These are phyloP conservation scores for Iris pallida DNA, from an alignment of 116 monocot genomes.

Conservation along the genomic window DNA sequence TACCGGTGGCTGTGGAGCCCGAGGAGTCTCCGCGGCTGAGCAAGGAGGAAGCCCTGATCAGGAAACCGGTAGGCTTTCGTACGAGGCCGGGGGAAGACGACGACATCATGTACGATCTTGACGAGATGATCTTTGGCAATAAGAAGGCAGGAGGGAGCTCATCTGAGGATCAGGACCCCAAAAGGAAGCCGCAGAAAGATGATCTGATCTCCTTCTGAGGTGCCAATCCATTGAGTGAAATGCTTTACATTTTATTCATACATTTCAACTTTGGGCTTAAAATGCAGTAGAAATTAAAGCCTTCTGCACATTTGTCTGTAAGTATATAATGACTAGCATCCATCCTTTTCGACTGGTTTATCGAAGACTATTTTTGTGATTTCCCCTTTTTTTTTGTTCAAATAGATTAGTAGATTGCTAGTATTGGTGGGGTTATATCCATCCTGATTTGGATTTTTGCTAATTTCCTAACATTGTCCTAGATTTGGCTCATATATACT, in stretches of 20 bases:
- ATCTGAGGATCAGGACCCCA: constrained; percentile 31
- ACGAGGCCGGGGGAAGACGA: constrained; percentile 50
- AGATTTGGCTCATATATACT: no score
- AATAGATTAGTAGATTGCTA: no score
- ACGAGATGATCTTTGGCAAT: constrained; percentile 95
- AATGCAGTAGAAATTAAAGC: background rate
- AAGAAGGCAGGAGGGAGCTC: constrained; percentile 47
- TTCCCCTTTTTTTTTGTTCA: no score
- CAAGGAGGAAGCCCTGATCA: constrained; percentile 58
- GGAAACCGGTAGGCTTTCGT: constrained; percentile 52
- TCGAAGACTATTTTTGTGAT: no score
- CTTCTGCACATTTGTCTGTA: constrained; percentile 7
- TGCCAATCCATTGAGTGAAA: background rate
- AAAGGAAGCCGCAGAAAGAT: constrained; percentile 43
- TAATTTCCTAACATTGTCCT: no score
- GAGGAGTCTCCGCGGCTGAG: constrained; percentile 55
- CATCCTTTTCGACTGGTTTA: no score
- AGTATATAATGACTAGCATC: background rate
- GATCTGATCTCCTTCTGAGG: constrained; percentile 58
- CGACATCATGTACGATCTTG: constrained; percentile 77
- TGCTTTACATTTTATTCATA: background rate
- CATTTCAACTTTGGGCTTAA: background rate
- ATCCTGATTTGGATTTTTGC: no score
- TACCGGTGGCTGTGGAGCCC: constrained; percentile 75
- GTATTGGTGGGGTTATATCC: no score